A percentile compares a stretch with the other conserved stretches of the same genome.
phyloP scores from a whole-genome alignment of 176 grass and related monocot species.

The Aegilops umbellulata region DNA sequence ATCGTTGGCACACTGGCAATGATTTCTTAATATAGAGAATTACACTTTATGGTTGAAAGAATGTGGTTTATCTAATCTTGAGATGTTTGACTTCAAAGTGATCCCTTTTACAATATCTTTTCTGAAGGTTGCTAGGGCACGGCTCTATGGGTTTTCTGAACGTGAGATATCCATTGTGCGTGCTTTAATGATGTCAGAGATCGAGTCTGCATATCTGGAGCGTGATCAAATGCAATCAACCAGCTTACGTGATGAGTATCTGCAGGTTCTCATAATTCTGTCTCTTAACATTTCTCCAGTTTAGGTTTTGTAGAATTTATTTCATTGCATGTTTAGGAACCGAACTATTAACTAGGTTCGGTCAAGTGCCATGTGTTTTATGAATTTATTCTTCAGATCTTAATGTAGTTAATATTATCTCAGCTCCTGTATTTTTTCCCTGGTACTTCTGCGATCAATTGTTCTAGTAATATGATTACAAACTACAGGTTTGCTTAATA shows the following conservation, averaged over 20 bases:
- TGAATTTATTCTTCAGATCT: constrained; percentile 15
- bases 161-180: constrained; percentile 96
- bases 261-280: constrained; percentile 62
- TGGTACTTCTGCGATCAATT: constrained; percentile 3
- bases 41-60: constrained; percentile 14
- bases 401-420: constrained; percentile 28
- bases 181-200: constrained; percentile 99
- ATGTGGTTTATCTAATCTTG: constrained; percentile 7
- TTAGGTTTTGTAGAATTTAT: constrained; percentile 11
- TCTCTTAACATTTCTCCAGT: constrained; percentile 20
- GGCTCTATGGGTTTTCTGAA: constrained; percentile 97
- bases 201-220: constrained; percentile 96
- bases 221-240: constrained; percentile 99
- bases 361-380: constrained; percentile 14
- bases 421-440: constrained; percentile 9
- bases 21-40: not conserved
- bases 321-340: not conserved
- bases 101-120: constrained; percentile 17
- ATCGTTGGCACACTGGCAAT: not conserved
- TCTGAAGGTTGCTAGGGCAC: constrained; percentile 86
- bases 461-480: not conserved
- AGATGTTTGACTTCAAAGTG: constrained; percentile 27
- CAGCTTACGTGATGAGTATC: constrained; percentile 80
- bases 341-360: constrained; percentile 7
- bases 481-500: constrained; percentile 4